Conservation (phyloP, 345 rosid species). For the Citrus maxima region DNA sequence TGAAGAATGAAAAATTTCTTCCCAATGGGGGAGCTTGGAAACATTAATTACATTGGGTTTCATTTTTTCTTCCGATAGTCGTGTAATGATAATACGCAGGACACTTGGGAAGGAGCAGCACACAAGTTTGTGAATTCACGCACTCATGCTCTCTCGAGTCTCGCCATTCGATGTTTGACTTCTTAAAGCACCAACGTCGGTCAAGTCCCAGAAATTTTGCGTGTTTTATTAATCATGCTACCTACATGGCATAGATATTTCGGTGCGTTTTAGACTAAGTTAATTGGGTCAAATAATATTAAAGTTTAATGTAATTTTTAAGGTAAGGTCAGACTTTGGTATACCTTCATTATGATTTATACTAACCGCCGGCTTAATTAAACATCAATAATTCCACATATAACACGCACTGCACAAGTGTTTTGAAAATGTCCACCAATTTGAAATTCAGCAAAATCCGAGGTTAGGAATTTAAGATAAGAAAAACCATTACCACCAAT, state of each 20-base stretch:
- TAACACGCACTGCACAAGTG: background rate
- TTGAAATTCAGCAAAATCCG: background rate
- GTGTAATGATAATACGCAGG: background rate
- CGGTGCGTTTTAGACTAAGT: no score
- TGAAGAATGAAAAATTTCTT: background rate
- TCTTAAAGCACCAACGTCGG: background rate
- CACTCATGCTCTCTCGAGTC: background rate
- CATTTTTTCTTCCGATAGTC: background rate
- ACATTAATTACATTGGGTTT: background rate
- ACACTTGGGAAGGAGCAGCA: background rate
- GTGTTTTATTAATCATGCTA: no score
- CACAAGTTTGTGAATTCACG: background rate
- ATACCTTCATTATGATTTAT: no score
- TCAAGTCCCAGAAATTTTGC: no score
- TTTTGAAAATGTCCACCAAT: background rate
- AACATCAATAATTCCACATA: background rate
- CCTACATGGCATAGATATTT: no score
- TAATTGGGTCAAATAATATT: background rate
- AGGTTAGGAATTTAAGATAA: no score
- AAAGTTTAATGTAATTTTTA: background rate
- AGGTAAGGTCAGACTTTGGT: background rate
- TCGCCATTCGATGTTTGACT: background rate
- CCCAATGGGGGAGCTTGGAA: background rate
- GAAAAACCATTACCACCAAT: background rate
- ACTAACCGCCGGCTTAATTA: no score